These are phyloP conservation scores for Arbutus unedo DNA, from an alignment of 148 eudicot species.

Conservation along the genomic window DNA sequence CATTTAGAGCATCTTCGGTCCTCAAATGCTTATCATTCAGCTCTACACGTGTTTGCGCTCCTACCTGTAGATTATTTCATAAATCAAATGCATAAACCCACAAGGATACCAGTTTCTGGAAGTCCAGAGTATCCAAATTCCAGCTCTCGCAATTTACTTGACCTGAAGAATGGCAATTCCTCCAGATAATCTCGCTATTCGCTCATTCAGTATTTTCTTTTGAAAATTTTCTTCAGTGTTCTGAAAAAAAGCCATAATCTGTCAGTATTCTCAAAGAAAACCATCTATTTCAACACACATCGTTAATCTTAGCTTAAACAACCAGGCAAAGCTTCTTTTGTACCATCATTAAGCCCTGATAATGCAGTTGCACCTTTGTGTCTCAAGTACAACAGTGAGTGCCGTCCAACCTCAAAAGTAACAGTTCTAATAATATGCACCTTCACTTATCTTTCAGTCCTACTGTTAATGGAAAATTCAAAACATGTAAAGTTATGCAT, in stretches of 20 bases:
- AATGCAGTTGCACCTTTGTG: background rate
- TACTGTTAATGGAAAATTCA: background rate
- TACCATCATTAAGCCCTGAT: background rate
- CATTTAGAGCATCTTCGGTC: constrained; percentile 81
- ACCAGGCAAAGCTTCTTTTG: background rate
- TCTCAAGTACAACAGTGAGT: background rate
- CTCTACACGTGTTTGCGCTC: constrained; percentile 82
- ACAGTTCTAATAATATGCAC: background rate
- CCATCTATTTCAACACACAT: background rate
- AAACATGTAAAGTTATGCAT: background rate
- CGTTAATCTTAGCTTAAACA: background rate
- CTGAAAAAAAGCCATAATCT: constrained; percentile 33
- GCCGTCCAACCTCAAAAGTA: background rate
- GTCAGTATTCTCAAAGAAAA: constrained; percentile 3
- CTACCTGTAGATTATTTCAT: constrained; percentile 45
- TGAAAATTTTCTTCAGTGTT: constrained; percentile 71
- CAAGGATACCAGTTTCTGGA: constrained; percentile 10
- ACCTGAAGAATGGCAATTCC: constrained; percentile 86
- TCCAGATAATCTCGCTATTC: constrained; percentile 78
- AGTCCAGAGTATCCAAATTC: background rate
- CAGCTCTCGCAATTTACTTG: background rate
- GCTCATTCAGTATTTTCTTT: constrained; percentile 67
- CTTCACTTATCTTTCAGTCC: background rate
- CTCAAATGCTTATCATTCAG: constrained; percentile 74
- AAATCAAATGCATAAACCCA: background rate